Evolutionary conservation across 768 basidiomycete genomes (phyloP).

Genomic region (Agaricus bisporus): DNA sequence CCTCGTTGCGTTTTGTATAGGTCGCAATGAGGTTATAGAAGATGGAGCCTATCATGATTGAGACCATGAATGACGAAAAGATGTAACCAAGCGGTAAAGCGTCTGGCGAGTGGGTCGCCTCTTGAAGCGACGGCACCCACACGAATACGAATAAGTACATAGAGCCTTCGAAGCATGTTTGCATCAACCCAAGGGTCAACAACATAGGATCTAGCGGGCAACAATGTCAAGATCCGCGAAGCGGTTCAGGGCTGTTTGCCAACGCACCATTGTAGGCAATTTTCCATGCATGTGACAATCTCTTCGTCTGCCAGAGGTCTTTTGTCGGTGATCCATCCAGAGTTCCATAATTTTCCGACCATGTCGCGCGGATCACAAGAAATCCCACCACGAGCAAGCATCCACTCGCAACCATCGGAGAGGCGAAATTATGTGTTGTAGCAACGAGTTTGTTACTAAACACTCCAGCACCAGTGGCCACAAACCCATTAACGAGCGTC

Average conservation of each 20-base stretch:
- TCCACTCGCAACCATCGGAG: slow-evolving; percentile 66
- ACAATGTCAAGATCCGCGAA: neutral
- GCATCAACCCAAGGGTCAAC: slow-evolving; percentile 60
- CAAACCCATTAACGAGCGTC: slow-evolving; percentile 66
- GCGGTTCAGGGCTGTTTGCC: neutral
- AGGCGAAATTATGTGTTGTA: slow-evolving; percentile 41
- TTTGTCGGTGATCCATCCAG: slow-evolving; percentile 24
- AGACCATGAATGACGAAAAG: slow-evolving; percentile 76
- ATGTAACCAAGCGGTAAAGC: slow-evolving; percentile 70
- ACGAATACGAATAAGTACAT: slow-evolving; percentile 85
- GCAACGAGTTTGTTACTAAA: slow-evolving; percentile 60
- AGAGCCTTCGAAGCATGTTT: slow-evolving; percentile 79
- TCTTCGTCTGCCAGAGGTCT: slow-evolving; percentile 45
- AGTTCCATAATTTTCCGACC: slow-evolving; percentile 69
- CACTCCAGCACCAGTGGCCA: slow-evolving; percentile 63
- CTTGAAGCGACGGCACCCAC: slow-evolving; percentile 76
- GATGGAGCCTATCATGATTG: slow-evolving; percentile 76
- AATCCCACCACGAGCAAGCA: slow-evolving; percentile 46
- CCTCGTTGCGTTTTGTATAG: slow-evolving; percentile 11
- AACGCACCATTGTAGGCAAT: slow-evolving; percentile 46
- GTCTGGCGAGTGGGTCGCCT: slow-evolving; percentile 34
- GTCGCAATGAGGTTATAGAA: slow-evolving; percentile 49
- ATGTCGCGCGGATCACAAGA: slow-evolving; percentile 48
- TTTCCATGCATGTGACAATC: slow-evolving; percentile 49
- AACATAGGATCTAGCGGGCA: slow-evolving; percentile 46